Percentiles rank a stretch among this genome's conserved stretches.
phyloP scores from a whole-genome alignment of 2,329 filamentous ascomycete genomes.

The Drechslerella dactyloides region DNA sequence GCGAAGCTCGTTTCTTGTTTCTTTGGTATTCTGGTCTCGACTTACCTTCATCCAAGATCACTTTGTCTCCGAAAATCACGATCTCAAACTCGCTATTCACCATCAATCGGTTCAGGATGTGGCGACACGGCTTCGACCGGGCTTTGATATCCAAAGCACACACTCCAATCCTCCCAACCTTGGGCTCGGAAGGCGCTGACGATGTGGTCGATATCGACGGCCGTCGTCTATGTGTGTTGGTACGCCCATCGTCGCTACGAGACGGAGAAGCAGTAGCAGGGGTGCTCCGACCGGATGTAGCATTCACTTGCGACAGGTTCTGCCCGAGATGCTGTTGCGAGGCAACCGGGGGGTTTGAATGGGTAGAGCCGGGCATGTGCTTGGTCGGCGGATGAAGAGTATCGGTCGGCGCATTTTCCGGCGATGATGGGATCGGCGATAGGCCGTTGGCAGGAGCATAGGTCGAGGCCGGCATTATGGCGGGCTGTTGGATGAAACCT shows the following conservation, averaged over 20 bases:
- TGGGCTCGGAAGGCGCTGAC: conserved; percentile 32
- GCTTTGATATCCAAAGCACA: conserved; percentile 96
- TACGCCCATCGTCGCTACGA: conserved; percentile 42
- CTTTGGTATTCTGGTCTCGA: conserved; percentile 17
- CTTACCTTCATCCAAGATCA: conserved; percentile 87
- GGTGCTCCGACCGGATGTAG: conserved; percentile 29
- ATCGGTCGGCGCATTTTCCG: conserved; percentile 36
- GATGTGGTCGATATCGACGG: conserved; percentile 45
- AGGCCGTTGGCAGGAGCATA: conserved; percentile 33
- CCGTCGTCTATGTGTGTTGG: conserved; percentile 30
- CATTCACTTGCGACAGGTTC: conserved; percentile 24
- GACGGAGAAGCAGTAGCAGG: conserved; percentile 36
- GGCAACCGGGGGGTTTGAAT: conserved; percentile 34
- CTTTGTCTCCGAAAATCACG: conserved; percentile 97
- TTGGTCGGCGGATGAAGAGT: conserved; percentile 9
- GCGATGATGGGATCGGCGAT: conserved; percentile 40
- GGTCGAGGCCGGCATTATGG: conserved; percentile 42
- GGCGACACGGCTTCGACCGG: conserved; percentile 92
- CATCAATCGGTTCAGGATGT: conserved; percentile 91
- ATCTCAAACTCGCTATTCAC: conserved; percentile 93
- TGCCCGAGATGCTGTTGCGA: conserved; percentile 41
- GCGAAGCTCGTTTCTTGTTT: conserved; percentile 8
- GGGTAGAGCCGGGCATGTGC: conserved; percentile 8
- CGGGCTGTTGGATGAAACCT: conserved; percentile 48
- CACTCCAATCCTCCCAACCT: conserved; percentile 77